Base-by-base conservation (phyloP, 2,329 filamentous ascomycete species). In the Zasmidium angulare region DNA sequence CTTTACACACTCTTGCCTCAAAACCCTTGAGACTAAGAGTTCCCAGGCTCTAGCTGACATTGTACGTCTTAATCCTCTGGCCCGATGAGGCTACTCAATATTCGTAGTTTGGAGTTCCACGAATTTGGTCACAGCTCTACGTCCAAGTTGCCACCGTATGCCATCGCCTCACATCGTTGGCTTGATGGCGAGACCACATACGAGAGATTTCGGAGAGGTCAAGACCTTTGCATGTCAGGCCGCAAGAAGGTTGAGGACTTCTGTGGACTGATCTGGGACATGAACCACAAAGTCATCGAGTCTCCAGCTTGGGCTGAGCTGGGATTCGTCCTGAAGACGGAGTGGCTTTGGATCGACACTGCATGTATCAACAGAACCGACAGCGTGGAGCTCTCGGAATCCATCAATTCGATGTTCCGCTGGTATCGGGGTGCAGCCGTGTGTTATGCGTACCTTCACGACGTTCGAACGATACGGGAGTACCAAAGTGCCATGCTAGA, bases 331-430 rank as follows among this genome's bases (percentile, higher is more conserved):
- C 47, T 49, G 14, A 49, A n/a, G 21, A n/a, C 14, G 11, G 36
- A 57, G 2, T 60, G 50, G 43, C 43, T 58, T 22, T 68, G 66
- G 64, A 53, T 68, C 19, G 66, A 68, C 50, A 66, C 66, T 4
- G 63, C 58, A 51, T 63, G 64, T 53, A 68, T 68, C 23, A 59
- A 67, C 43, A 58, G 63, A 22, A 57, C 24, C 20, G 63, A 56
- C 56, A 58, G 53, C 26, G 48, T 53, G 29, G 64, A 67, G 36
- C 22, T 66, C 17, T 50, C 48, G 17, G 58, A 58, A 53, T 58
- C 64, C 11, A 58, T 65, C 24, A 63, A 61, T 46, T 62, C 59
- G 19, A 66, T 65, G 65, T 63, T 58, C 46, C 29, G 23, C 21
- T 67, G 63, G 59, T 67, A 67, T 53, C 54, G 56, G 17, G 50